Percentiles rank a stretch among this genome's conserved stretches.
phyloP scores from a whole-genome alignment of 768 basidiomycete genomes.

The Lactarius akahatsu region DNA sequence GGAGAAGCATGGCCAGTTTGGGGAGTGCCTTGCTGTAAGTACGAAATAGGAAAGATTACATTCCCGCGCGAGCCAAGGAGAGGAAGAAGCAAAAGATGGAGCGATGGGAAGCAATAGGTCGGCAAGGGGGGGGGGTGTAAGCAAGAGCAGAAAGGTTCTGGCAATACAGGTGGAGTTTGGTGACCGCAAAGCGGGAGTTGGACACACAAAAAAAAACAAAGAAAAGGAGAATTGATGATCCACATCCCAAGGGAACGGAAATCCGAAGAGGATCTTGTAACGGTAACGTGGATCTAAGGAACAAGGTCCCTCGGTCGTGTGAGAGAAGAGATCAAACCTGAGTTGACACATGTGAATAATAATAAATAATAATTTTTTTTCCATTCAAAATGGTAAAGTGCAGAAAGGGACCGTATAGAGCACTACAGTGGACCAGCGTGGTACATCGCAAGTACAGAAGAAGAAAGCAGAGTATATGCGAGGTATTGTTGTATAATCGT shows the following conservation, averaged over 20 bases:
- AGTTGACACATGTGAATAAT: constrained; percentile 15
- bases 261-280: constrained; percentile 10
- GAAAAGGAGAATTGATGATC: constrained; percentile 19
- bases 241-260: constrained; percentile 20
- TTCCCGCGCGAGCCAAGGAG: constrained; percentile 3
- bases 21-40: constrained; percentile 8
- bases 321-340: background rate
- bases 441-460: background rate
- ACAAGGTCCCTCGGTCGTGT: constrained; percentile 3
- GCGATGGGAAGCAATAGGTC: background rate
- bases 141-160: background rate
- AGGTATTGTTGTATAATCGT: background rate
- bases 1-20: constrained; percentile 15
- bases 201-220: constrained; percentile 1
- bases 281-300: constrained; percentile 19
- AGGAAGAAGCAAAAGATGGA: background rate
- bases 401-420: background rate
- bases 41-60: constrained; percentile 20
- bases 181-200: background rate
- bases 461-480: background rate
- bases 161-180: background rate
- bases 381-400: constrained; percentile 25
- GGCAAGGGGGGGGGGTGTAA: background rate
- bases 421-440: background rate
- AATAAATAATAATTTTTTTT: background rate